Percentiles rank a stretch among this genome's conserved stretches.
These are phyloP conservation scores for Penicillium sp. DNA, from an alignment of 2,329 filamentous ascomycete species.

Conservation along the genomic window DNA sequence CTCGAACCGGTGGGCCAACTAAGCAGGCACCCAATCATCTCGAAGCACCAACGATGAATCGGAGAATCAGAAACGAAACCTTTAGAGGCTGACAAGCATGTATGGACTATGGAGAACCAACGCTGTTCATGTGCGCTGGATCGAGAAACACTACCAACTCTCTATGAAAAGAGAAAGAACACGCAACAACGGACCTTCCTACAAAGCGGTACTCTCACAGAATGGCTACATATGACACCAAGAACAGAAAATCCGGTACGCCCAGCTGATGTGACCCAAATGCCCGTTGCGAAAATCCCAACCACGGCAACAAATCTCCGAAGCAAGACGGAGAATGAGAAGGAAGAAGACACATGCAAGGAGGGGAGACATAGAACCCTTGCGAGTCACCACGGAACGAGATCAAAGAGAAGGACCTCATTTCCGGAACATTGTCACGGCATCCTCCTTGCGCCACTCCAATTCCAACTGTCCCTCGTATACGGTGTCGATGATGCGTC, in stretches of 20 bases:
- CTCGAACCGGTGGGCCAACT: conserved; percentile 21
- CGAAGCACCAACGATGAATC: not conserved
- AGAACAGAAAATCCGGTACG: conserved; percentile 1
- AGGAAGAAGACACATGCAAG: conserved; percentile 4
- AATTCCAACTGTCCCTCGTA: conserved; percentile 51
- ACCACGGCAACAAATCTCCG: not conserved
- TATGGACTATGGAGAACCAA: not conserved
- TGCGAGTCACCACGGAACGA: conserved; percentile 1
- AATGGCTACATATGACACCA: not conserved
- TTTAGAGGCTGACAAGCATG: not conserved
- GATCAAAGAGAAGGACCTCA: conserved; percentile 20
- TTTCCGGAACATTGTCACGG: conserved; percentile 45
- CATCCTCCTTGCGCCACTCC: conserved; percentile 52
- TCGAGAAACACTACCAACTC: not conserved
- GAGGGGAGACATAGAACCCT: conserved; percentile 2
- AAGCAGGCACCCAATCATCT: conserved; percentile 15
- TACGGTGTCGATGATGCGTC: conserved; percentile 46
- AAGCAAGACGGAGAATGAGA: conserved; percentile 1
- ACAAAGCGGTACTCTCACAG: not conserved
- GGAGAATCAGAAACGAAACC: no score
- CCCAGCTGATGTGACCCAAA: conserved; percentile 12
- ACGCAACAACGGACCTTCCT: not conserved
- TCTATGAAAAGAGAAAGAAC: not conserved
- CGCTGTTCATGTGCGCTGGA: not conserved
- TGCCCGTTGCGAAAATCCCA: conserved; percentile 12